Evolutionary conservation across 192 early-diverging fungal species (phyloP), one percentile per base, ranked within the genome.

Genomic region (Podila epigama): DNA sequence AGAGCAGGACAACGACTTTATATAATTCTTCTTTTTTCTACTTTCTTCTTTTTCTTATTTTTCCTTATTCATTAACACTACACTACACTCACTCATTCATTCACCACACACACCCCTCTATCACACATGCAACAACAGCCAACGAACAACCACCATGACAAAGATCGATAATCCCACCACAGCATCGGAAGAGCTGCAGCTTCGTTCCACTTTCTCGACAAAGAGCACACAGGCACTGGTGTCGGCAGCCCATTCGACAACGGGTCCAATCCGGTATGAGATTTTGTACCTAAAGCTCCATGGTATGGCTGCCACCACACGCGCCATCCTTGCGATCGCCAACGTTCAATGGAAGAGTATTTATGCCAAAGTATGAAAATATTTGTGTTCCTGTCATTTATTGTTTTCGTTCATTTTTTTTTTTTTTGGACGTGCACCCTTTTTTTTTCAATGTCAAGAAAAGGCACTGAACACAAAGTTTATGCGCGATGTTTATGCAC

Each of bases 241-340:
- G 1, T 8, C 35, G 0, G 70, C 70, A 20, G 64, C 70, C 5
- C 25, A 32, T 1, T 32, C 58, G 2, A 29, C 50, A 1, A 12
- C 4, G 5, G 15, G 15, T 27, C 31, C 35, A 8, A 51, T 66
- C 15, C 37, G 33, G 27, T 75, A 75, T 42, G 56, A 56, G 28
- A 57, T 75, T 16, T 42, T 75, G 2, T 75, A 75, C 25, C 37
- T 75, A 3, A 75, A 75, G 35, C 42, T 75, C 2, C 70, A 75
- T 25, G 70, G 70, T 20, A 61, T 75, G 70, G 70, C 70, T 0
- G 70, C 70, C 0, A 75, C 70, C 2, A 41, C 70, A 1, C 63
- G 70, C 1, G 50, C 56, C 57, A 56, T 72, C 15, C 58, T 72
- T 13, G 61, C 70, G 5, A 40, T 72, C 36, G n/a, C 40, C 7